These are phyloP conservation scores for Trametes villosa DNA, from an alignment of 768 basidiomycete genomes.

Conservation along the genomic window DNA sequence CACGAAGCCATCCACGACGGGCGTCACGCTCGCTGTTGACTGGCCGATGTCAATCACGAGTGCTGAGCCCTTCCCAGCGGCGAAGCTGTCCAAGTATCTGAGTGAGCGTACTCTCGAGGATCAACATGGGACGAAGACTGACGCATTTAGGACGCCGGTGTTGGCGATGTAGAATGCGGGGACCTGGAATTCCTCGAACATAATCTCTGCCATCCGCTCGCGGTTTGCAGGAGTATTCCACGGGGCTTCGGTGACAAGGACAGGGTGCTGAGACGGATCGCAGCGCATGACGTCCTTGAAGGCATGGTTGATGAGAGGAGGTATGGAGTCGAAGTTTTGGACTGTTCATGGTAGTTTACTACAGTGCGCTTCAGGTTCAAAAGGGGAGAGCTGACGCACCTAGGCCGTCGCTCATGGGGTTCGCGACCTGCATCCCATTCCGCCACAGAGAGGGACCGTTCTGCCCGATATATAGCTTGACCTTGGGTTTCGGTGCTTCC, in stretches of 20 bases:
- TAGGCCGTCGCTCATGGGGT: constrained; percentile 83
- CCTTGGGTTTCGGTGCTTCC: constrained; percentile 36
- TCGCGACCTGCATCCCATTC: constrained; percentile 83
- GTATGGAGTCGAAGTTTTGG: constrained; percentile 75
- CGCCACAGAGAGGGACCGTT: constrained; percentile 91
- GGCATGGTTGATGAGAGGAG: constrained; percentile 74
- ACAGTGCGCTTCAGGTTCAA: neutral
- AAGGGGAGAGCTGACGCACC: constrained; percentile 52
- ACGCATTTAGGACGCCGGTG: constrained; percentile 93
- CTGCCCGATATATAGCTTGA: constrained; percentile 82
- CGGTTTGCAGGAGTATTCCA: constrained; percentile 96
- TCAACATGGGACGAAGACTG: constrained; percentile 36
- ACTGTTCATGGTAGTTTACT: constrained; percentile 44
- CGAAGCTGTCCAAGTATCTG: constrained; percentile 62
- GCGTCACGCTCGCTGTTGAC: constrained; percentile 87
- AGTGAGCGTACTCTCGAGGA: neutral
- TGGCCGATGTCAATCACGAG: constrained; percentile 94
- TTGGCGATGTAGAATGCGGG: constrained; percentile 98
- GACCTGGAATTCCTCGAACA: constrained; percentile 95
- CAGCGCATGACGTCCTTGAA: constrained; percentile 76
- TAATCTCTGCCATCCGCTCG: constrained; percentile 94
- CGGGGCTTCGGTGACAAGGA: constrained; percentile 92
- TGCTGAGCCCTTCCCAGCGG: constrained; percentile 96
- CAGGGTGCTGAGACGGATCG: constrained; percentile 83
- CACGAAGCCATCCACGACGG: constrained; percentile 97